These are phyloP conservation scores for Epichloe gansuensis DNA, from an alignment of 2,329 filamentous ascomycete species.

Conservation along the genomic window DNA sequence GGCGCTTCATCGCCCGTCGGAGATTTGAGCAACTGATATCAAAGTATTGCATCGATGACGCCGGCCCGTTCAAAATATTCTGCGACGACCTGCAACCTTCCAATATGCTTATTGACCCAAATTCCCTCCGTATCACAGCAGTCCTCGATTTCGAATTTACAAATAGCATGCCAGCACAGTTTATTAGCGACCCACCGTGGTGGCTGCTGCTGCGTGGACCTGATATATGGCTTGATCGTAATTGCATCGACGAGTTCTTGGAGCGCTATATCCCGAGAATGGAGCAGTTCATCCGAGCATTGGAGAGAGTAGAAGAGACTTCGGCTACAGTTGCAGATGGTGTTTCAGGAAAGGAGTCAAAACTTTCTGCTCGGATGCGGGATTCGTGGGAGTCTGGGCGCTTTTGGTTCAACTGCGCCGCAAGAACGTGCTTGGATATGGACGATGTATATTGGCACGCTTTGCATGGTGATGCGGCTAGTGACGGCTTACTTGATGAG, in stretches of 20 bases:
- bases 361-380: too few relatives aligned
- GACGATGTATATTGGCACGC: too few relatives aligned
- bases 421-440: too few relatives aligned
- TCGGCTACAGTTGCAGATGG: too few relatives aligned
- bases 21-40: constrained; percentile 19
- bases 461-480: too few relatives aligned
- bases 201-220: constrained; percentile 23
- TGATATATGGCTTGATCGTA: constrained; percentile 13
- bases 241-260: constrained; percentile 12
- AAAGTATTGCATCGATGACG: constrained; percentile 16
- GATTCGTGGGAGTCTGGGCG: too few relatives aligned
- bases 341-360: too few relatives aligned
- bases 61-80: constrained; percentile 24
- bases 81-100: constrained; percentile 25
- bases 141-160: constrained; percentile 29
- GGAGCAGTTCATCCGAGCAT: constrained; percentile 23
- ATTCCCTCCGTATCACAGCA: constrained; percentile 21
- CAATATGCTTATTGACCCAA: constrained; percentile 26
- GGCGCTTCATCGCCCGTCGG: constrained; percentile 21
- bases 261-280: constrained; percentile 18
- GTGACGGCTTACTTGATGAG: too few relatives aligned
- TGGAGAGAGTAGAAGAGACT: constrained; percentile 16
- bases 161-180: constrained; percentile 27
- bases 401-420: too few relatives aligned
- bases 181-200: constrained; percentile 24